Evolutionary conservation across 768 basidiomycete genomes (phyloP), one percentile per base, ranked within the genome.

Genomic region (Collybiopsis luxurians): DNA sequence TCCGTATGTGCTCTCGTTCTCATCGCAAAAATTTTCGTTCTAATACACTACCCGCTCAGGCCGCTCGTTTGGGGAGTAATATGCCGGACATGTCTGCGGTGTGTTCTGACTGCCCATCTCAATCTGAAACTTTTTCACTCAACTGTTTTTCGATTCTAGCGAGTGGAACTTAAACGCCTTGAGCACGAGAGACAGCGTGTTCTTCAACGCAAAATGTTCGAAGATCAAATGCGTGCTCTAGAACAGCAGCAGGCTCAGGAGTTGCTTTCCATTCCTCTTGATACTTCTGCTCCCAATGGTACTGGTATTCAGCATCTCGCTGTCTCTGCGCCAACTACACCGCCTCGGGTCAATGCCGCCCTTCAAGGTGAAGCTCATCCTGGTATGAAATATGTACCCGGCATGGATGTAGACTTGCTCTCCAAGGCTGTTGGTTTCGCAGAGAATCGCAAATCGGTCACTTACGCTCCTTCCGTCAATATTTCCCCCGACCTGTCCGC

Each of bases 161-260:
- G 91, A 64, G 87, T 94, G 59, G 92, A 95, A 69, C 79, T 93
- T 67, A 97, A 95, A 70, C 89, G 94, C 63, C 74, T 90, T 61
- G 87, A 95, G 71, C 93, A 98, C 67, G 94, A 97, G 72, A 86
- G 91, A 51, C 92, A 95, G 73, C 92, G 95, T 60, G 75, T 75
- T 38, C 69, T 91, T 42, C 95, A 96, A 69, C 87, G 94, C 68
- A 89, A 86, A 72, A 73, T 92, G 65, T 98, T 98, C 71, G 95
- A 98, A 73, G 92, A 96, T 65, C 94, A 97, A 74, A 97, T 97
- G 95, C 88, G 89, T 55, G 86, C 81, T 53, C 82, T 98, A 61
- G 95, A 98, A 74, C 87, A 89, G 61, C 87, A 93, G 70, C 95
- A 98, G 73, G 86, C 85, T 12, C 87, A 90, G 61, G 91, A 94